Conservation (phyloP, 140 eudicot genomes). For the Oenanthe javanica region DNA sequence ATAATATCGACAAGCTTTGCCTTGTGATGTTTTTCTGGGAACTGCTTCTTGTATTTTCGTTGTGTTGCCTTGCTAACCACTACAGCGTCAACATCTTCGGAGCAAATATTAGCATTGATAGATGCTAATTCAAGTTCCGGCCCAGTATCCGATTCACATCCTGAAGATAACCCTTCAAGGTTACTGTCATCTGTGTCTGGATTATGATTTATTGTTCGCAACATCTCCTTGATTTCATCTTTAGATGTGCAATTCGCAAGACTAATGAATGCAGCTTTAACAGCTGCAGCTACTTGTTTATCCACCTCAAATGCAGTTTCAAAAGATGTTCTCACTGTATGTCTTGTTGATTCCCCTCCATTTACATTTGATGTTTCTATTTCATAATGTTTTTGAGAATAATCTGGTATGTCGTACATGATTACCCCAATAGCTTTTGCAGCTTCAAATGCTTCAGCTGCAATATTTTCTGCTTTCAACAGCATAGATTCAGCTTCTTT, state of each 20-base stretch:
- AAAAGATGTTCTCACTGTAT: conserved; percentile 64
- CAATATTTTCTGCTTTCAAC: conserved; percentile 58
- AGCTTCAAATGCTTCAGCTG: conserved; percentile 77
- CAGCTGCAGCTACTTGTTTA: conserved; percentile 93
- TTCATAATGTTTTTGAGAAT: conserved; percentile 39
- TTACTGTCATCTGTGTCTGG: conserved; percentile 52
- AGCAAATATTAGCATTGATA: conserved; percentile 8
- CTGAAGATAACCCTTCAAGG: conserved; percentile 47
- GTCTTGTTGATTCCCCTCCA: conserved; percentile 51
- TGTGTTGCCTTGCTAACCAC: conserved; percentile 17
- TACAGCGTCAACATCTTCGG: conserved; percentile 7
- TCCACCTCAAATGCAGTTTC: conserved; percentile 94
- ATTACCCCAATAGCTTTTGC: conserved; percentile 79
- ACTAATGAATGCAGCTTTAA: conserved; percentile 72
- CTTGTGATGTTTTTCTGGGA: conserved; percentile 21
- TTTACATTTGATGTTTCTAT: conserved; percentile 53
- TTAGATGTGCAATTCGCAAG: conserved; percentile 63
- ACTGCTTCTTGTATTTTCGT: conserved; percentile 14
- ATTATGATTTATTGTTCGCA: conserved; percentile 65
- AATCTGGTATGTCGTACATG: conserved; percentile 69
- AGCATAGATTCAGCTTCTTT: conserved; percentile 66
- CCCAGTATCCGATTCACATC: conserved; percentile 60
- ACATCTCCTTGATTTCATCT: conserved; percentile 68
- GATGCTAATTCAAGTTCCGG: conserved; percentile 28
- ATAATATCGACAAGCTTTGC: conserved; percentile 56